Conservation (phyloP, 2,329 filamentous ascomycete species). For the Cercospora brassicicola region DNA sequence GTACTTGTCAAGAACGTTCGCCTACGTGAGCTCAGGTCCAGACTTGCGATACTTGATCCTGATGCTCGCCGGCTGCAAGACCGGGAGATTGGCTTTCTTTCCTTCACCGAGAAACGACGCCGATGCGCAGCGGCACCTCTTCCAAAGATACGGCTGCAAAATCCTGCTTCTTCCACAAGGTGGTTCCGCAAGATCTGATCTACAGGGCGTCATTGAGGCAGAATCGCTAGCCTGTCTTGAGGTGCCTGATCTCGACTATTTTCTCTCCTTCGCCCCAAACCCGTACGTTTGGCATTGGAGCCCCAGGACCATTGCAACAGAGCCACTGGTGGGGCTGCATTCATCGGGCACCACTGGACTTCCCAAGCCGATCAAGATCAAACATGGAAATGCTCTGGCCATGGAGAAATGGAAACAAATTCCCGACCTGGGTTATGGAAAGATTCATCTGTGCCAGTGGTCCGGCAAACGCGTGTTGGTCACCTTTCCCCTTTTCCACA, state of each 20-base stretch:
- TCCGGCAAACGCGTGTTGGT: slow-evolving; percentile 5
- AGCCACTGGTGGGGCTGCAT: slow-evolving; percentile 21
- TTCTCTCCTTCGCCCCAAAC: slow-evolving; percentile 10
- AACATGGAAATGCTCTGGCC: slow-evolving; percentile 18
- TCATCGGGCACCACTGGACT: slow-evolving; percentile 22
- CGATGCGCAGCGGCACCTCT: slow-evolving; percentile 17
- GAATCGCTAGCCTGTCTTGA: slow-evolving; percentile 16
- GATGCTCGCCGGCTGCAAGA: slow-evolving; percentile 21
- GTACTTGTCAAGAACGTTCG: slow-evolving; percentile 7
- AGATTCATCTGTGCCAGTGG: slow-evolving; percentile 17
- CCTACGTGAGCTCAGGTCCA: slow-evolving; percentile 13
- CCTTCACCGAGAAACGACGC: slow-evolving; percentile 21
- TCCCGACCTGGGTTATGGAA: slow-evolving; percentile 7
- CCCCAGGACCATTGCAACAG: slow-evolving; percentile 11
- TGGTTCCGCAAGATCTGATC: slow-evolving; percentile 1
- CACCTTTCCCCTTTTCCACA: slow-evolving; percentile 19
- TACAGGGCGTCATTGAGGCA: slow-evolving; percentile 17
- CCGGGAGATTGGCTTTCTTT: slow-evolving; percentile 21
- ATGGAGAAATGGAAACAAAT: slow-evolving; percentile 21
- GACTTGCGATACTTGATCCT: slow-evolving; percentile 21
- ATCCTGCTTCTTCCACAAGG: slow-evolving; percentile 15
- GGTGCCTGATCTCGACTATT: slow-evolving; percentile 20
- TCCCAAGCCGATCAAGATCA: slow-evolving; percentile 22
- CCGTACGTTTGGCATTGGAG: slow-evolving; percentile 20
- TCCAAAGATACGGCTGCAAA: slow-evolving; percentile 20